Base-by-base conservation (phyloP, 208 protist genomes). In the Wallacemonas sp. region DNA sequence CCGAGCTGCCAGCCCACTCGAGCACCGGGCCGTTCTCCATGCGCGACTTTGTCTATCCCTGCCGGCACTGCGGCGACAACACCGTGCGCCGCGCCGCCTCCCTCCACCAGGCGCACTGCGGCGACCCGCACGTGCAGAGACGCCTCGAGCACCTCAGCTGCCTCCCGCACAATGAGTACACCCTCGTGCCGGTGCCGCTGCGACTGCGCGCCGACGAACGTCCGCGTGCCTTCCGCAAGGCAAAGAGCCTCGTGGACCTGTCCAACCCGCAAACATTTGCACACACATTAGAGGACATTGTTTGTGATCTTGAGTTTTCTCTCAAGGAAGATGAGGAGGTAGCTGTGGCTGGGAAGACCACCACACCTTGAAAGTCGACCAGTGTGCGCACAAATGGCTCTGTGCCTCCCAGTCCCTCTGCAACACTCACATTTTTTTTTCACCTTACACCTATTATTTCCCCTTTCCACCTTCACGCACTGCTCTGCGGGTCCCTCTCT, bases 211-310 rank as follows among this genome's bases (percentile, higher is more conserved):
- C 68, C 20, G 36, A 65, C 16, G 57, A 74, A 46, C 70, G 84
- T 1, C 63, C 52, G 11, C 62, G 73, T 18, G 76, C 75, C 11
- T 50, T 76, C 18, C 71, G 71, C 26, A 70, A 70, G 22, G 81
- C 85, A 8, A 88, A 73, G 18, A 82, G 82, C n/a, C 79, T 93
- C 25, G 90, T 95, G 16, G 71, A 86, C 23, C 41, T 89, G 29
- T 78, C 75, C n/a, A 74, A 92, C 28, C 87, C 86, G 20, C 87
- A 93, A 54, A 95, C 90, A 3, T 88, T 93, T 73, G 79, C 75
- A 1, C 85, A 93, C 64, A 90, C 87, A 7, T 74, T 84, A 63
- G 83, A 91, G 57, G 90, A 95, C 44, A 74, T 84, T 48, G 81
- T 95, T 28, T 65, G 87, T 31, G 85, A 95, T 65, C 65, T 81